Conservation (phyloP, 169 alveolate species). For the Cryptosporidium viatorum region DNA sequence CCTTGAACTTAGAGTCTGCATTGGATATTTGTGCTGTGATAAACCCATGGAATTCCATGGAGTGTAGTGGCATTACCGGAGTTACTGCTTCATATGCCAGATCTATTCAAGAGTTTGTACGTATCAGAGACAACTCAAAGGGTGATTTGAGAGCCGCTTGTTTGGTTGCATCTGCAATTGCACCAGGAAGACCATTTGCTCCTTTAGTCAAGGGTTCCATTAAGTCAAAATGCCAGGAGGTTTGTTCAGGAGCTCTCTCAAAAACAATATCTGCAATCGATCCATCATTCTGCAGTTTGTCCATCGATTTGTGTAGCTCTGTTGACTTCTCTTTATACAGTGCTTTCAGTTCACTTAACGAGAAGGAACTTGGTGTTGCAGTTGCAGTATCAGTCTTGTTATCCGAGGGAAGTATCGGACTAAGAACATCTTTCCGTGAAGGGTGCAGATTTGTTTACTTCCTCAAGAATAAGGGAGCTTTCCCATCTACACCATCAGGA, state of each 20-base stretch:
- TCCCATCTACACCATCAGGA: conserved; percentile 6
- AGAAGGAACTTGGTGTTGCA: conserved; percentile 38
- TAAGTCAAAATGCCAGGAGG: conserved; percentile 46
- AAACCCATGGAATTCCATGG: conserved; percentile 74
- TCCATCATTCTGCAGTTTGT: conserved; percentile 11
- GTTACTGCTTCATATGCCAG: conserved; percentile 44
- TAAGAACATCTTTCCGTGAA: conserved; percentile 60
- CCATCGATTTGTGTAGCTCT: conserved; percentile 34
- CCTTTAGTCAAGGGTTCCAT: conserved; percentile 34
- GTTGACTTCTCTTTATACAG: conserved; percentile 18
- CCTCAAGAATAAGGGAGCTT: not conserved
- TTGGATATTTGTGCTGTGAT: conserved; percentile 38
- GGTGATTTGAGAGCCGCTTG: conserved; percentile 72
- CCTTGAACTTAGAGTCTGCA: conserved; percentile 23
- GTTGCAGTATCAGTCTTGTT: conserved; percentile 37
- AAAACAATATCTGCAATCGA: conserved; percentile 17
- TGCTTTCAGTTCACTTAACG: conserved; percentile 2
- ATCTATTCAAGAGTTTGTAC: conserved; percentile 49
- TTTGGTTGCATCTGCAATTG: conserved; percentile 31
- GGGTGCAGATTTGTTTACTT: conserved; percentile 49
- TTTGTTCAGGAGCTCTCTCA: conserved; percentile 12
- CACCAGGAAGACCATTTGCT: conserved; percentile 65
- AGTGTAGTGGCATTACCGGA: conserved; percentile 53
- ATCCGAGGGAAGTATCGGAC: conserved; percentile 10
- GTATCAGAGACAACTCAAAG: not conserved